A percentile compares a stretch with the other conserved stretches of the same genome.
phyloP scores from a whole-genome alignment of 176 grass and related monocot species.

The Coix lacrymajobi region DNA sequence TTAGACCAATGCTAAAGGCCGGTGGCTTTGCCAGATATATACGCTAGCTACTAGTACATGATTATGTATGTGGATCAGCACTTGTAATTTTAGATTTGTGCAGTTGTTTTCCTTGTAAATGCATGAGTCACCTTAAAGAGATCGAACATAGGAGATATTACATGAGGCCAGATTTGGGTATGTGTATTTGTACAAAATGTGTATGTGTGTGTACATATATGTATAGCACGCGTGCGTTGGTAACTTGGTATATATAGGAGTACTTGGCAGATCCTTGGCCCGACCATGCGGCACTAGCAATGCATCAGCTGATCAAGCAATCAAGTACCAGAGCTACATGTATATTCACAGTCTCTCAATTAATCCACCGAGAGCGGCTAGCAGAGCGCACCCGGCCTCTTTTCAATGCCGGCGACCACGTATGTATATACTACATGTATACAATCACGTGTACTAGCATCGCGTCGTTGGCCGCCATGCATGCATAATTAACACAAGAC shows the following conservation, averaged over 20 bases:
- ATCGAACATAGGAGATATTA: too few relatives aligned
- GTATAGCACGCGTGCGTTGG: not conserved
- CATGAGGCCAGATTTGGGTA: not conserved
- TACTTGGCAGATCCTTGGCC: not conserved
- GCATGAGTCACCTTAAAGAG: too few relatives aligned
- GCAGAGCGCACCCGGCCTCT: too few relatives aligned
- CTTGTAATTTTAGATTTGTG: too few relatives aligned
- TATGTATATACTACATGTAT: not conserved
- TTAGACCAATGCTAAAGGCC: too few relatives aligned
- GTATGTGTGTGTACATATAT: not conserved
- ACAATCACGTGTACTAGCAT: not conserved
- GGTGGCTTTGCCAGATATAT: too few relatives aligned
- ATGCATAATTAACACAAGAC: not conserved
- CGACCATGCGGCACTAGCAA: not conserved
- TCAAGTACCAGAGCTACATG: not conserved
- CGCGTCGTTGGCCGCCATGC: conserved; percentile 5
- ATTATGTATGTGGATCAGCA: too few relatives aligned
- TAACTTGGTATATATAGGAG: too few relatives aligned
- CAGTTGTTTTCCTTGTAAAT: too few relatives aligned
- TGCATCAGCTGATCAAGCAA: not conserved
- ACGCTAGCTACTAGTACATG: too few relatives aligned
- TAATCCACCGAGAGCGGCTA: not conserved
- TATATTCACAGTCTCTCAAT: not conserved
- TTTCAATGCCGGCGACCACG: not conserved
- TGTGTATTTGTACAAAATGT: not conserved